Evolutionary conservation across 495 filamentous ascomycete species (phyloP).

Genomic region (Tirmania nivea): DNA sequence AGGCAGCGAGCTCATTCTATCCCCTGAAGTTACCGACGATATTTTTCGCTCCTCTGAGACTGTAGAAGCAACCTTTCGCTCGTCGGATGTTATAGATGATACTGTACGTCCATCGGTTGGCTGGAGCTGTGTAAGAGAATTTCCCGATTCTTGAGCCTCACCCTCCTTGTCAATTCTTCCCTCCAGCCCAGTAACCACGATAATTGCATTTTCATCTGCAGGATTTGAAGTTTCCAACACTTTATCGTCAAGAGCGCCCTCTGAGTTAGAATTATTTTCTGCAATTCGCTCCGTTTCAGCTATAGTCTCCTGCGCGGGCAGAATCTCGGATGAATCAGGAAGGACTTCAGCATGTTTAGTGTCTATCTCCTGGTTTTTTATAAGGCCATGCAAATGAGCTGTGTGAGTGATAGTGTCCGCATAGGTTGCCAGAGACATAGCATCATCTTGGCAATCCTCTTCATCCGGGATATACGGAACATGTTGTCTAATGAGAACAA

Average conservation of each 20-base stretch:
- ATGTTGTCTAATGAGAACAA: background rate
- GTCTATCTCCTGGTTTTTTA: too few species aligned
- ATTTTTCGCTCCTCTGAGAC: background rate
- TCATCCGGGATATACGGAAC: background rate
- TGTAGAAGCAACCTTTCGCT: background rate
- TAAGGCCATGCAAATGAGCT: background rate
- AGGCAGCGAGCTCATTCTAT: constrained; percentile 1
- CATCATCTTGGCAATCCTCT: background rate
- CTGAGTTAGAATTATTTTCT: background rate
- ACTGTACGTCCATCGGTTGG: background rate
- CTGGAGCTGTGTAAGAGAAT: too few species aligned
- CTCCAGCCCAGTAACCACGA: background rate
- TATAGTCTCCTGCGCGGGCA: background rate
- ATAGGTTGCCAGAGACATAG: background rate
- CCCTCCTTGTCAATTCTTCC: background rate
- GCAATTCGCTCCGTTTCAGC: background rate
- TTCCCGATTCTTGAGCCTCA: background rate
- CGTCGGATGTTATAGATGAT: background rate
- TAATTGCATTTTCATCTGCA: background rate
- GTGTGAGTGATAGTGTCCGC: background rate
- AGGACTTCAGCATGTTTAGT: background rate
- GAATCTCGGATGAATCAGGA: background rate
- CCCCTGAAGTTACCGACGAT: background rate
- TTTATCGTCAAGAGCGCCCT: background rate
- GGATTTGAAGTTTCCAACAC: background rate